A percentile compares a stretch with the other conserved stretches of the same genome.
phyloP scores from a whole-genome alignment of 2,329 filamentous ascomycete species.

The Alternaria sp. region DNA sequence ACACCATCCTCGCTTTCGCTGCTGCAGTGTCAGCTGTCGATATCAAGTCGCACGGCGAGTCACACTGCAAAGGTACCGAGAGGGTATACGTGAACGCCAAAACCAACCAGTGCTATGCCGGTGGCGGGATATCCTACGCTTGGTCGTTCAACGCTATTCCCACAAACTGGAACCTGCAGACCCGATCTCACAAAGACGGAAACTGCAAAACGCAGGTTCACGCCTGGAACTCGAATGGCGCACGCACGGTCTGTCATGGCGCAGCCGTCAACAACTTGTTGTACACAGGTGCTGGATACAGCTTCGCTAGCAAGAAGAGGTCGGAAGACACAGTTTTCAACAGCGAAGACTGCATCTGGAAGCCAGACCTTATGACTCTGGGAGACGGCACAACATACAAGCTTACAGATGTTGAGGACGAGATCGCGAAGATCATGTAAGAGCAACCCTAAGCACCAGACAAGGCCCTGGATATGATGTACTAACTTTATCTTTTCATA shows the following conservation, averaged over 20 bases:
- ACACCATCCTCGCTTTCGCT: background rate
- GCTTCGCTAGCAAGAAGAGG: background rate
- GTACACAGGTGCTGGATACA: background rate
- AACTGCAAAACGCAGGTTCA: background rate
- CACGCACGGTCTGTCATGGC: background rate
- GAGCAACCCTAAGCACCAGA: background rate
- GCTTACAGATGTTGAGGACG: background rate
- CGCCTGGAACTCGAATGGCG: background rate
- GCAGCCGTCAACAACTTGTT: background rate
- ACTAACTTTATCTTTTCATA: background rate
- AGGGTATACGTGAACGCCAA: background rate
- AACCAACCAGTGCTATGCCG: background rate
- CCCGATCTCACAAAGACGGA: background rate
- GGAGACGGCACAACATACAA: background rate
- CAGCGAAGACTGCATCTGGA: background rate
- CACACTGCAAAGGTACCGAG: background rate
- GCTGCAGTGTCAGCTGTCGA: background rate
- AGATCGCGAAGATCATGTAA: background rate
- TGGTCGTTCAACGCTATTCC: background rate
- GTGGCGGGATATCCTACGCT: background rate
- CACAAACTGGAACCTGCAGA: background rate
- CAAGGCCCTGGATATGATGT: background rate
- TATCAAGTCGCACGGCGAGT: background rate
- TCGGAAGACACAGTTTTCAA: background rate
- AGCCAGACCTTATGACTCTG: background rate